Evolutionary conservation across 176 grass and related monocot genomes (phyloP), one percentile per base, ranked within the genome.

Genomic region (Musa itinerans): DNA sequence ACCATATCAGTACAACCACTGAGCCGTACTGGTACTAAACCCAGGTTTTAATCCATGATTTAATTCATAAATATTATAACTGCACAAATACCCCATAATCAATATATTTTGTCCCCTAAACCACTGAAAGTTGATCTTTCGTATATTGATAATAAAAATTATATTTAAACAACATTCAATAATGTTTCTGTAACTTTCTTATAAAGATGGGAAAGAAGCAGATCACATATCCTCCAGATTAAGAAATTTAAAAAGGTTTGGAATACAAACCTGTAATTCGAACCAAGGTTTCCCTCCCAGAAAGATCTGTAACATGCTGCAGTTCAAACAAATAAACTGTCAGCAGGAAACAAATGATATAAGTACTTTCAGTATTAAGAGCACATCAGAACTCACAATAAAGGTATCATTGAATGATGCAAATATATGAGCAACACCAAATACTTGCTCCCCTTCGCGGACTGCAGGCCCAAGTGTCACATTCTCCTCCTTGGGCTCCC

Each of bases 261-360:
- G 8, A 17, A 13, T 49, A 53, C 19, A 21, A 50, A 72, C 69
- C 69, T 72, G 69, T 72, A n/a, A 72, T 72, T 49, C 69, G 69
- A 23, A 72, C 69, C 21, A 72, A 53, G n/a, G 69, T 72, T 24
- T 72, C 69, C 69, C 69, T 72, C 69, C 69, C 69, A 52, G 69
- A 72, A 20, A 72, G 51, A 72, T 72, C 69, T 4, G 69, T 72
- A 22, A 72, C 69, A 22, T 72, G 69, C 69, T 72, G 69, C 48
- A 72, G 48, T 53, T 52, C 48, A 72, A 53, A 72, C 48, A 53
- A 52, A 52, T 2, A 43, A 43, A 43, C 4, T 43, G 34, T 43
- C 34, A 43, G 34, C 34, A 43, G 34, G 34, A 43, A 43, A 6
- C 34, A 0, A 43, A 43, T 43, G 3, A 6, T 43, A 43, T 6